Evolutionary conservation across 2,329 filamentous ascomycete species (phyloP), one percentile per base, ranked within the genome.

Genomic region (Bertia moriformis): DNA sequence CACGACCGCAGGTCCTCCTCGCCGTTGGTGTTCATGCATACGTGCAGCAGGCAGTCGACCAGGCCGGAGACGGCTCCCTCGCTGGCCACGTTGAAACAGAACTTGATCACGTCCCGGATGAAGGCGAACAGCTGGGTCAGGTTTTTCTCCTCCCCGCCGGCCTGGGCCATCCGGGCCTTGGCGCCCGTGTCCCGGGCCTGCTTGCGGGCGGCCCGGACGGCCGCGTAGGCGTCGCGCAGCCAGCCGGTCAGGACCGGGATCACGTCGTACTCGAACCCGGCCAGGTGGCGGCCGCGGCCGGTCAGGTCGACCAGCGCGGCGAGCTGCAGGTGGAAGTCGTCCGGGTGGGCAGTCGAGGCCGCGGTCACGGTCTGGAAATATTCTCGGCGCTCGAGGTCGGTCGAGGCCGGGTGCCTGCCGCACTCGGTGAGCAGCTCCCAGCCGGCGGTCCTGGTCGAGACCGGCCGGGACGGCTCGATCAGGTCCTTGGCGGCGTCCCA

Each of bases 51-150:
- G 12, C 67, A 67, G 41, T 73, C 66, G 41, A 88, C 71, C 39
- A 87, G 58, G 3, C 63, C 62, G 39, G 67, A 67, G 15, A 82
- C 65, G 36, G 78, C 71, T 20, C 66, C 57, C 45, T 83, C 77
- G 45, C 70, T 69, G 18, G 80, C 74, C 20, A 75, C 67, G 46
- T 78, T 80, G 53, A 77, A 81, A 52, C 79, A 84, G 62, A 83
- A 87, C 51, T 83, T 85, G 59, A 83, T 74, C 40, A 84, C 66
- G 44, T 83, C 74, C 41, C 70, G 67, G 40, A 81, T 65, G 46
- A 78, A 82, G 12, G 62, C 57, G 49, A 86, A 85, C 2, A 86
- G 57, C 37, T 71, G 67, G 2, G 68, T 60, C 39, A 87, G 62
- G 48, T 74, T 77, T 45, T 69, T 67, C 43, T 81, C 76, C 49